A percentile compares a stretch with the other conserved stretches of the same genome.
phyloP scores from a whole-genome alignment of 352 stramenopile genomes.

The Phytophthora rubi region DNA sequence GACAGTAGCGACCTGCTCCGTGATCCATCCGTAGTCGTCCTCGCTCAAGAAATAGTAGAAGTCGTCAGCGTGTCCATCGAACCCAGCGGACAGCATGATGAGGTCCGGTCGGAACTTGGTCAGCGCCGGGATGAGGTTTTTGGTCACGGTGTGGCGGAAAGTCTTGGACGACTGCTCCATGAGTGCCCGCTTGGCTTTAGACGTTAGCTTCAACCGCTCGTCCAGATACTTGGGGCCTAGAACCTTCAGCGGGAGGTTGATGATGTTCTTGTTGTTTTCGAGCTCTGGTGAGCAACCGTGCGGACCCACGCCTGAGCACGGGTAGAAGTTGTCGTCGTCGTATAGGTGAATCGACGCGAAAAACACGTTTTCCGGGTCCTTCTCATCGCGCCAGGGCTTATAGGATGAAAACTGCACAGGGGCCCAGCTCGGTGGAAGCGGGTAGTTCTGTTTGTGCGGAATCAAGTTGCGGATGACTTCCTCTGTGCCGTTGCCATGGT shows the following conservation, averaged over 20 bases:
- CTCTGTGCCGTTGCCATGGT: slow-evolving; percentile 72
- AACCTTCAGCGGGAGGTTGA: slow-evolving; percentile 62
- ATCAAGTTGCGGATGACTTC: slow-evolving; percentile 71
- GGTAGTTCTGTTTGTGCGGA: slow-evolving; percentile 68
- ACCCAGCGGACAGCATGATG: slow-evolving; percentile 74
- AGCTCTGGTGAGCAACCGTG: slow-evolving; percentile 61
- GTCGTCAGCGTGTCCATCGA: slow-evolving; percentile 70
- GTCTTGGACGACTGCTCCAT: slow-evolving; percentile 55
- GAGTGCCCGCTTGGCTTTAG: slow-evolving; percentile 57
- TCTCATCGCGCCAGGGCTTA: slow-evolving; percentile 73
- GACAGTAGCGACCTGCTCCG: slow-evolving; percentile 85
- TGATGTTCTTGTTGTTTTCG: slow-evolving; percentile 48
- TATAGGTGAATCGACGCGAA: slow-evolving; percentile 71
- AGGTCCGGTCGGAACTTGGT: slow-evolving; percentile 60
- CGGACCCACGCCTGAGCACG: slow-evolving; percentile 55
- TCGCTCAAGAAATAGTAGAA: slow-evolving; percentile 81
- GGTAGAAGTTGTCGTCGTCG: slow-evolving; percentile 73
- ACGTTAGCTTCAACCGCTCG: slow-evolving; percentile 57
- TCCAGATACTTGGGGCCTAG: slow-evolving; percentile 66
- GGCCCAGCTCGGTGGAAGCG: slow-evolving; percentile 67
- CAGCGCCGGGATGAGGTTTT: slow-evolving; percentile 56
- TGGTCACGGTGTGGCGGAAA: slow-evolving; percentile 53
- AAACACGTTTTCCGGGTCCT: slow-evolving; percentile 68
- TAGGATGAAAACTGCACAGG: slow-evolving; percentile 65
- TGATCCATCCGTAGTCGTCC: slow-evolving; percentile 90